Percentiles rank a stretch among this genome's conserved stretches.
These are phyloP conservation scores for Fraxinus paxiana DNA, from an alignment of 305 asterid species.

Conservation along the genomic window DNA sequence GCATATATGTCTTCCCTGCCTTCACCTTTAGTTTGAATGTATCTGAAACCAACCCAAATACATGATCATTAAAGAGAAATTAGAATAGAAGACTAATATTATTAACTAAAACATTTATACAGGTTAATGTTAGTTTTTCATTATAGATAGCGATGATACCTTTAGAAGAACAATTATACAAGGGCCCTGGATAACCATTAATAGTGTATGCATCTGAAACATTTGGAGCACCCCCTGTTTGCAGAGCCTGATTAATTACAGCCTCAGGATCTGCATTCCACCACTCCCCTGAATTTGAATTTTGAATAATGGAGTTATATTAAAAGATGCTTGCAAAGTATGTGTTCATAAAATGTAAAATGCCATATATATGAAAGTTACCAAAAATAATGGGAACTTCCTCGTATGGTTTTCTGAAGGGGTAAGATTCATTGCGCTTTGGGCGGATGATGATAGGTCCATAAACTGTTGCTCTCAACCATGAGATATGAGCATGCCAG, in stretches of 20 bases:
- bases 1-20: slow-evolving; percentile 64
- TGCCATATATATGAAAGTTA: slow-evolving; percentile 5
- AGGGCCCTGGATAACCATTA: slow-evolving; percentile 57
- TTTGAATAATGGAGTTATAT: slow-evolving; percentile 17
- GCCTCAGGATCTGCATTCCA: slow-evolving; percentile 61
- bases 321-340: neutral
- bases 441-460: slow-evolving; percentile 58
- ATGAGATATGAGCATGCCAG: slow-evolving; percentile 63
- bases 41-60: slow-evolving; percentile 27
- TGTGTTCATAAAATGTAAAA: neutral
- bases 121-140: neutral
- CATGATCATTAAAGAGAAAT: slow-evolving; percentile 3
- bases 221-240: slow-evolving; percentile 58
- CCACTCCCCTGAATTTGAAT: slow-evolving; percentile 50
- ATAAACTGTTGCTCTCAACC: slow-evolving; percentile 50
- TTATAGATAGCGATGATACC: slow-evolving; percentile 28
- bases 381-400: slow-evolving; percentile 53
- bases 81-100: neutral
- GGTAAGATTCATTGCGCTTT: slow-evolving; percentile 42
- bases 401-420: slow-evolving; percentile 56
- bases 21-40: slow-evolving; percentile 59
- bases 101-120: neutral
- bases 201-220: slow-evolving; percentile 63
- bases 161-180: slow-evolving; percentile 56
- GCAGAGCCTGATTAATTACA: slow-evolving; percentile 52